Evolutionary conservation across 106 monocot species (phyloP).

Genomic region (Gastrodia elata): DNA sequence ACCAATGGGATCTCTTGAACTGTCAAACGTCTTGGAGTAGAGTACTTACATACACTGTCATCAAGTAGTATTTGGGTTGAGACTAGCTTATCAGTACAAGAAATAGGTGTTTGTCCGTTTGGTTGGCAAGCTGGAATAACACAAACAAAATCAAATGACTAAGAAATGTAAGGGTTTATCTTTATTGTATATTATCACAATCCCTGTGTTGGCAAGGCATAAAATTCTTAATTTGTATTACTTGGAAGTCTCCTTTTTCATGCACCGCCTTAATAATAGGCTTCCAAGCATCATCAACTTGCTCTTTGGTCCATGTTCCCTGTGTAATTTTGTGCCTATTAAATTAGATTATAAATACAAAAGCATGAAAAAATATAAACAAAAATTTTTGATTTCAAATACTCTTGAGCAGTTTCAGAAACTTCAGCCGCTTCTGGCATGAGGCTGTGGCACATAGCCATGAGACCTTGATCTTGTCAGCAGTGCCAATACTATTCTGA

Average conservation of each 20-base stretch:
- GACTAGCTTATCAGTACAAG: slow-evolving; percentile 5
- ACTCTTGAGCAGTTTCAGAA: slow-evolving; percentile 38
- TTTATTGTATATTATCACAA: no score
- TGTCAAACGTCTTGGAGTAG: slow-evolving; percentile 23
- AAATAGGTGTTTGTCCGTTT: slow-evolving; percentile 10
- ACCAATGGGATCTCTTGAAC: slow-evolving; percentile 23
- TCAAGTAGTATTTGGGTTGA: slow-evolving; percentile 1
- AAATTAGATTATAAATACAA: neutral
- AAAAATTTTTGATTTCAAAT: neutral
- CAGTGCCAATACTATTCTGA: slow-evolving; percentile 21
- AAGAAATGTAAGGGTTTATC: no score
- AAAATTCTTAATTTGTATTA: no score
- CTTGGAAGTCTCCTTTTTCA: slow-evolving; percentile 15
- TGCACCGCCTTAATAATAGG: slow-evolving; percentile 17
- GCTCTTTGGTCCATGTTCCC: slow-evolving; percentile 13
- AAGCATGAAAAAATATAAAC: neutral
- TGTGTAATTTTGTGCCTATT: slow-evolving; percentile 1
- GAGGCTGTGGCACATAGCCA: slow-evolving; percentile 23
- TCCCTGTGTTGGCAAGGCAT: no score
- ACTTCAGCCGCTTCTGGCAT: slow-evolving; percentile 19
- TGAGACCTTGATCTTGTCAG: slow-evolving; percentile 22
- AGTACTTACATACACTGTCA: slow-evolving; percentile 10
- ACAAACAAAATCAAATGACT: no score
- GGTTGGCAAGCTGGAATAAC: slow-evolving; percentile 7
- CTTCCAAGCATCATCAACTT: slow-evolving; percentile 18